Evolutionary conservation across 805 yeast genomes (phyloP), one percentile per base, ranked within the genome.

Genomic region (Metschnikowia sp.): DNA sequence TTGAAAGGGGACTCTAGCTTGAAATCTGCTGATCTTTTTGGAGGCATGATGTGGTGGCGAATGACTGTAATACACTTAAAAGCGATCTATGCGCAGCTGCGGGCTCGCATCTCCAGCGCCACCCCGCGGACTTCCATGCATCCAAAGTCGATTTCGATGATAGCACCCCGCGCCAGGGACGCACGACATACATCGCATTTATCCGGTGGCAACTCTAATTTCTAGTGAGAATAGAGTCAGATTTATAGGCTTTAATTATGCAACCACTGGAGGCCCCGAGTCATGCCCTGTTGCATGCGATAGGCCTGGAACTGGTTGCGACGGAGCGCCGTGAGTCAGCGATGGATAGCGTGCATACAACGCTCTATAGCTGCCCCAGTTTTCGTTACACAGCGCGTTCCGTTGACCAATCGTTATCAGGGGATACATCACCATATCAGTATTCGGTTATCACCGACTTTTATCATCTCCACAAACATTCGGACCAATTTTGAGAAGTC

Each of bases 81-180:
- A 36, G 7, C 26, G 32, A 36, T 22, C 32, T 18, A 28, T 35
- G 30, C 36, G 47, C 42, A 30, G n/a, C 34, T 38, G 35, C 34
- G 39, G 22, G 28, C 22, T 32, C 40, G 47, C 42, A 33, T 30
- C 34, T 10, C 10, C 8, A 18, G 8, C 47, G 47, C 39, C 42
- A 34, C 47, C 29, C 30, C 47, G 47, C 47, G 42, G 47, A 37
- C 39, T 39, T 34, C 38, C 42, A 31, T 43, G 46, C 46, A 37
- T 36, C 36, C 19, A 34, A 15, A 10, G 15, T n/a, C 19, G 19
- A 2, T 34, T 15, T 22, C 7, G 4, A 5, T 22, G 5, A 22
- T 7, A 22, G 26, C 26, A 22, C 26, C 26, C 26, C 26, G 26
- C 26, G 7, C 26, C 26, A 7, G 26, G 26, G 26, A 22, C 26